Conservation (phyloP, 352 stramenopile genomes). For the Pelagophyceae sp. region DNA sequence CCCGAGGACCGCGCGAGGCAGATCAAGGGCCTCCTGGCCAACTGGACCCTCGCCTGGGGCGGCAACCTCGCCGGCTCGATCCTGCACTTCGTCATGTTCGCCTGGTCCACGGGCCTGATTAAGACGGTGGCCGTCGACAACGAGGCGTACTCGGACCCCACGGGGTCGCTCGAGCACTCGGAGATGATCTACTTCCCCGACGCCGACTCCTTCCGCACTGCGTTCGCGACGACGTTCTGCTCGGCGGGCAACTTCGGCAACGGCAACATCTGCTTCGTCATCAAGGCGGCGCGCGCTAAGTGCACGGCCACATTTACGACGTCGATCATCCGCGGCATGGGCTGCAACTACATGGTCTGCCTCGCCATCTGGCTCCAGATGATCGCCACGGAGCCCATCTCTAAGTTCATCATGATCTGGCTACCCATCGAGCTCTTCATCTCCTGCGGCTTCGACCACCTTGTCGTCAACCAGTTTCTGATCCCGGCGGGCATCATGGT, state of each 20-base stretch:
- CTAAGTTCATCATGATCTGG: conserved; percentile 19
- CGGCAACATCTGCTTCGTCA: conserved; percentile 71
- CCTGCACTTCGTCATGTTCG: conserved; percentile 16
- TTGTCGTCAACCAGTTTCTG: conserved; percentile 16
- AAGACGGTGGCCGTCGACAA: neutral
- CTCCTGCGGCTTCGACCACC: conserved; percentile 14
- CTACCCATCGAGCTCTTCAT: conserved; percentile 17
- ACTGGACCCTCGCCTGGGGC: neutral
- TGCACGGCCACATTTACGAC: conserved; percentile 72
- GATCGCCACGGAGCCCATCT: conserved; percentile 16
- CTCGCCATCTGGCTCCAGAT: conserved; percentile 17
- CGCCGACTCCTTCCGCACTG: neutral
- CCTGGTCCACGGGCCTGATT: conserved; percentile 2
- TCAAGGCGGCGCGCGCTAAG: conserved; percentile 68
- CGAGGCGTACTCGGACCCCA: neutral
- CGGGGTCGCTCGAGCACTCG: neutral
- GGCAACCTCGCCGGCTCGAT: neutral
- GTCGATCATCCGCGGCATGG: conserved; percentile 55
- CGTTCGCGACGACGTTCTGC: conserved; percentile 24
- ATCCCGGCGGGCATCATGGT: conserved; percentile 9
- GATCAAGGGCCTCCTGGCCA: conserved; percentile 19
- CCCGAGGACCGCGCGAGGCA: conserved; percentile 6
- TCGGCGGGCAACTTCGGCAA: conserved; percentile 70
- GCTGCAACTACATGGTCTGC: conserved; percentile 18
- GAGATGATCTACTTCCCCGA: neutral